phyloP scores from a whole-genome alignment of 768 basidiomycete genomes.

The Xerocomellus amylosporus region DNA sequence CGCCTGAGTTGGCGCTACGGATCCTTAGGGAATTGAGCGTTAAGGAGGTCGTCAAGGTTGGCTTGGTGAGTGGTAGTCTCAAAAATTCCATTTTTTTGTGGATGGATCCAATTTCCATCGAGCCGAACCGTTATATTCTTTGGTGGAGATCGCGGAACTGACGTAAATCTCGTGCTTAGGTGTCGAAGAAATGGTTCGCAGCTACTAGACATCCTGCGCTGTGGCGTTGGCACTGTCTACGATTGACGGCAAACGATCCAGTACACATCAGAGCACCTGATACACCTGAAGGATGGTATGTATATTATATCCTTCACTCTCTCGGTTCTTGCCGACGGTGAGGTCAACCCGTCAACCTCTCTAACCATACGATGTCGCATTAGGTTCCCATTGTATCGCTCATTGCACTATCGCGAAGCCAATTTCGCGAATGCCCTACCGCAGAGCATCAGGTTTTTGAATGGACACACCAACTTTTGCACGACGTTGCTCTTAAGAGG shows the following conservation, averaged over 20 bases:
- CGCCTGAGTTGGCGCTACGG: constrained; percentile 60
- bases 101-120: not conserved
- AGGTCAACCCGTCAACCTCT: not conserved
- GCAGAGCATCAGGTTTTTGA: constrained; percentile 73
- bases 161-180: constrained; percentile 21
- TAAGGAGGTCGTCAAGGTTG: constrained; percentile 55
- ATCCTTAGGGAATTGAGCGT: constrained; percentile 61
- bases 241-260: constrained; percentile 71
- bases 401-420: constrained; percentile 79
- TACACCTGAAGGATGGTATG: constrained; percentile 71
- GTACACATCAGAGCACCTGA: constrained; percentile 59
- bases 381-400: constrained; percentile 71
- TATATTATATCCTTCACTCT: constrained; percentile 5
- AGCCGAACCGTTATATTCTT: not conserved
- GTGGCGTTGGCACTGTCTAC: constrained; percentile 75
- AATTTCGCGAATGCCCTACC: constrained; percentile 78
- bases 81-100: not conserved
- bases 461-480: constrained; percentile 84
- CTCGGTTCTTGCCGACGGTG: not conserved
- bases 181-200: constrained; percentile 43
- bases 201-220: constrained; percentile 58
- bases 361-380: not conserved
- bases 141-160: not conserved
- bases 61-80: constrained; percentile 26
- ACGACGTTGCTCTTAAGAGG: constrained; percentile 72